A percentile compares a stretch with the other conserved stretches of the same genome.
Conservation (phyloP, 1,284 basidiomycete species). For the Rhizopogon hawkerae region DNA sequence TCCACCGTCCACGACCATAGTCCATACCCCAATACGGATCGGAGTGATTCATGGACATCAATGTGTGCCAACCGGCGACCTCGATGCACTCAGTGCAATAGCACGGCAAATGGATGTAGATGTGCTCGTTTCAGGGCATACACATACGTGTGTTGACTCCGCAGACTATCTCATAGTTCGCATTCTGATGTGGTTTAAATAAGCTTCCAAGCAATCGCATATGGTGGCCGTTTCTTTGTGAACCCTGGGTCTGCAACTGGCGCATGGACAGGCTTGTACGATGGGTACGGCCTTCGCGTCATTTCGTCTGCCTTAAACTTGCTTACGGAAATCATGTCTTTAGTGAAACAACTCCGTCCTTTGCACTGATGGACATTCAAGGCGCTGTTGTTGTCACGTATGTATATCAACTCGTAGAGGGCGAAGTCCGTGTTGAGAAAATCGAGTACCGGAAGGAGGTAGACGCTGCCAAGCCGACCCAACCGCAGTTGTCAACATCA, state of each 20-base stretch:
- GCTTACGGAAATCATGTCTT: conserved; percentile 23
- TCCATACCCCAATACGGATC: conserved; percentile 84
- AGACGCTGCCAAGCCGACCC: conserved; percentile 32
- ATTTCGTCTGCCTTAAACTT: conserved; percentile 3
- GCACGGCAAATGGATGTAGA: conserved; percentile 97
- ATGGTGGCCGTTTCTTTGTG: conserved; percentile 88
- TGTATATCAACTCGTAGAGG: conserved; percentile 90
- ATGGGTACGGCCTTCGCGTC: conserved; percentile 39
- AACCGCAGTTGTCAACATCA: background rate
- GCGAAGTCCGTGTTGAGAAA: conserved; percentile 85
- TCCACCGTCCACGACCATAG: conserved; percentile 76
- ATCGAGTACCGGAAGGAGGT: conserved; percentile 71
- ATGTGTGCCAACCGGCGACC: conserved; percentile 85
- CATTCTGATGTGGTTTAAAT: background rate
- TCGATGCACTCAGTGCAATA: conserved; percentile 79
- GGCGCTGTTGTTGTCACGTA: conserved; percentile 92
- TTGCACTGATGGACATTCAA: conserved; percentile 92
- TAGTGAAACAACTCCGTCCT: conserved; percentile 69
- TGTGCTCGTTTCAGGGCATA: conserved; percentile 88
- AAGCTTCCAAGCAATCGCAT: conserved; percentile 91
- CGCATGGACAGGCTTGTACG: conserved; percentile 78
- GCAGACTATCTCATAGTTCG: background rate
- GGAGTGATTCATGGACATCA: conserved; percentile 96
- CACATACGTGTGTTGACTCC: conserved; percentile 65
- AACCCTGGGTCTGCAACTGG: conserved; percentile 96